These are phyloP conservation scores for Hygrophila difformis DNA, from an alignment of 257 asterid species.

Conservation along the genomic window DNA sequence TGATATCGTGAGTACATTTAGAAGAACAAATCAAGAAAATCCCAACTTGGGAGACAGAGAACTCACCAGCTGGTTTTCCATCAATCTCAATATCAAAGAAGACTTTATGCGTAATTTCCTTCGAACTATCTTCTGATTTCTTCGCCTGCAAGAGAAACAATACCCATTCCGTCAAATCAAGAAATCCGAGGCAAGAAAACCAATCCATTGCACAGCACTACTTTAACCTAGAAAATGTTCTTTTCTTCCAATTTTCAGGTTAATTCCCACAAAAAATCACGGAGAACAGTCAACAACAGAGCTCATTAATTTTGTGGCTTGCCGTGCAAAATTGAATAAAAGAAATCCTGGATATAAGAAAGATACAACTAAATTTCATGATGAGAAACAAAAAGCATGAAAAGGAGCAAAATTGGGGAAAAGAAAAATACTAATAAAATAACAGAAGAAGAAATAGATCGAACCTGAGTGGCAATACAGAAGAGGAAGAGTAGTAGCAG, in stretches of 20 bases:
- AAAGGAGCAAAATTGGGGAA: neutral
- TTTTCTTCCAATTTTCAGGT: neutral
- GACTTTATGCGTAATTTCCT: conserved; percentile 68
- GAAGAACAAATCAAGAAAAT: too few species aligned
- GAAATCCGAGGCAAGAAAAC: neutral
- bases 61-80: conserved; percentile 71
- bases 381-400: neutral
- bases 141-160: conserved; percentile 51
- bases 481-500: too few species aligned
- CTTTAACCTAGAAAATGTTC: neutral
- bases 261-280: neutral
- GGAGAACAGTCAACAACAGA: neutral
- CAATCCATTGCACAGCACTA: conserved; percentile 8
- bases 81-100: conserved; percentile 78
- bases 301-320: neutral
- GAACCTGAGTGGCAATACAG: too few species aligned
- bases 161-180: conserved; percentile 1
- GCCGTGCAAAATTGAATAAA: neutral
- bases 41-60: neutral
- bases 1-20: too few species aligned
- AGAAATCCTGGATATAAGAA: neutral
- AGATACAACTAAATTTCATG: too few species aligned
- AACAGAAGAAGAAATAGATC: too few species aligned
- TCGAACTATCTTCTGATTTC: conserved; percentile 49
- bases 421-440: neutral